Evolutionary conservation across 75 land plant species (phyloP).

Genomic region (Adiantum capillusveneris): DNA sequence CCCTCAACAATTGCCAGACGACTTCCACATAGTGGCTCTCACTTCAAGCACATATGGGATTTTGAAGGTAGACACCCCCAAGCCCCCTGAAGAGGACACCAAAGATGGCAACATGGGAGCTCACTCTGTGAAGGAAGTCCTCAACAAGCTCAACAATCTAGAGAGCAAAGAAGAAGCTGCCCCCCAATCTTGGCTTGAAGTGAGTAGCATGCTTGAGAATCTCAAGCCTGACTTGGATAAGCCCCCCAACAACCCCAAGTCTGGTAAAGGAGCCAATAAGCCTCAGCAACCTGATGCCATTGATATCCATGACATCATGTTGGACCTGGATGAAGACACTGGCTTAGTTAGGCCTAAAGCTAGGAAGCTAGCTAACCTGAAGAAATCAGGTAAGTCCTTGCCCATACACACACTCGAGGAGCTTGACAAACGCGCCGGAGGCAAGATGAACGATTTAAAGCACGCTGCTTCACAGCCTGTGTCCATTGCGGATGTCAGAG

Average conservation of each 20-base stretch:
- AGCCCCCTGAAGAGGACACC: conserved; percentile 4
- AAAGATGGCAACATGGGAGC: not conserved
- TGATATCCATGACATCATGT: conserved; percentile 64
- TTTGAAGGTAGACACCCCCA: conserved; percentile 12
- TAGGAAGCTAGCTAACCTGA: conserved; percentile 16
- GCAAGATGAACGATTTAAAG: not conserved
- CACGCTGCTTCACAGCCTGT: not conserved
- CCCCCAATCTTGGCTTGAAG: conserved; percentile 52
- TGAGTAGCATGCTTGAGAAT: conserved; percentile 13
- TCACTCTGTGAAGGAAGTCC: conserved; percentile 11
- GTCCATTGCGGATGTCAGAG: not conserved
- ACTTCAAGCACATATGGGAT: conserved; percentile 85
- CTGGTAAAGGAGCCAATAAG: not conserved
- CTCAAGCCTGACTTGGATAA: conserved; percentile 8
- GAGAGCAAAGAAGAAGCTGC: conserved; percentile 21
- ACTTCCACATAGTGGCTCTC: conserved; percentile 67
- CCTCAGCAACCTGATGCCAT: conserved; percentile 30
- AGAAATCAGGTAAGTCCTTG: conserved; percentile 11
- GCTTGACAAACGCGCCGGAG: not conserved
- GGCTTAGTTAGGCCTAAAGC: not conserved
- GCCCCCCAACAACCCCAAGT: not conserved
- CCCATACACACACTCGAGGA: conserved; percentile 5
- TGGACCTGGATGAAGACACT: conserved; percentile 51
- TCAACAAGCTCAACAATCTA: conserved; percentile 30
- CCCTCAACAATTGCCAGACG: not conserved